A percentile compares a stretch with the other conserved stretches of the same genome.
Conservation (phyloP, 1,139 yeast genomes). For the Geotrichum carabidarum region DNA sequence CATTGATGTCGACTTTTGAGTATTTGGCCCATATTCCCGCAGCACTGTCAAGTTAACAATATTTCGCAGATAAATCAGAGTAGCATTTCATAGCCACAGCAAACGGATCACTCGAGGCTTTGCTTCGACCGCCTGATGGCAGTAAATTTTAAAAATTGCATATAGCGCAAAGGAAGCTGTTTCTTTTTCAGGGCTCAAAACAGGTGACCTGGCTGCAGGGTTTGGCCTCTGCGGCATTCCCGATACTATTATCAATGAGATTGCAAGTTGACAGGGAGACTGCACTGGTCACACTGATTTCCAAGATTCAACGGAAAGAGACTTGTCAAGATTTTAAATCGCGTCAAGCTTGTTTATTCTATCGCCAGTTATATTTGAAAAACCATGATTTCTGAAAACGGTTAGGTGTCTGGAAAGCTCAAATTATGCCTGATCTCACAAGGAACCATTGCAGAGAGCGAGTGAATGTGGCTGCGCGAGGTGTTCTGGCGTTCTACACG, state of each 20-base stretch:
- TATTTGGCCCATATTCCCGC: no score
- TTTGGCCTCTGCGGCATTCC: constrained; percentile 50
- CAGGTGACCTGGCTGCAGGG: constrained; percentile 43
- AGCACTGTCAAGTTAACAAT: no score
- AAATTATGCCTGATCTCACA: constrained; percentile 50
- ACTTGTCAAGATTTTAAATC: constrained; percentile 41
- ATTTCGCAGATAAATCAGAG: no score
- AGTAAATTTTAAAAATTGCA: constrained; percentile 11
- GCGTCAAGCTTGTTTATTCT: constrained; percentile 45
- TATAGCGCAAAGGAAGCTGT: constrained; percentile 16
- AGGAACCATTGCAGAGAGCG: constrained; percentile 50
- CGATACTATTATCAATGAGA: constrained; percentile 43
- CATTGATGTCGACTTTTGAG: no score
- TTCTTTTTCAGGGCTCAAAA: constrained; percentile 16
- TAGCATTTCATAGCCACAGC: no score
- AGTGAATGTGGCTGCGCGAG: constrained; percentile 47
- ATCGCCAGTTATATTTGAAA: constrained; percentile 47
- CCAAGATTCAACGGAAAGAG: constrained; percentile 50
- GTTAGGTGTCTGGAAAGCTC: constrained; percentile 43
- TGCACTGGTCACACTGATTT: constrained; percentile 42
- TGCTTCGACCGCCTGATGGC: not conserved
- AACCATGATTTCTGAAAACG: constrained; percentile 42
- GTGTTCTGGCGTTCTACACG: constrained; percentile 49
- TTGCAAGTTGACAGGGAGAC: constrained; percentile 34
- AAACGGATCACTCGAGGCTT: not conserved